Percentiles rank a stretch among this genome's conserved stretches.
These are phyloP conservation scores for Penicillium frequentans DNA, from an alignment of 2,329 filamentous ascomycete species.

Conservation along the genomic window DNA sequence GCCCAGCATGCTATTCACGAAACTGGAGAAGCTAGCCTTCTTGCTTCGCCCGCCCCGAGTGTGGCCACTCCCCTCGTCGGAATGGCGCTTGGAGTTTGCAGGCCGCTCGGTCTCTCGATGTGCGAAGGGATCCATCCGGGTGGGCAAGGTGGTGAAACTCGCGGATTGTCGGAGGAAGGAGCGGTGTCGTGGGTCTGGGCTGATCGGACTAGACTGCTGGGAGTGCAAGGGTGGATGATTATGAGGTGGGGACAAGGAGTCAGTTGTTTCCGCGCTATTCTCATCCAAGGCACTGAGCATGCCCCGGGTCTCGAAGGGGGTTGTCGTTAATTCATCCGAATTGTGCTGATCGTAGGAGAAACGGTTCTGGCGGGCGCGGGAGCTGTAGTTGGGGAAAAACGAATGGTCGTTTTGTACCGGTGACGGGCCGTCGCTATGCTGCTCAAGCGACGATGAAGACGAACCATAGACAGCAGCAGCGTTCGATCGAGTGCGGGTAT, in stretches of 20 bases:
- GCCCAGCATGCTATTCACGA: slow-evolving; percentile 79
- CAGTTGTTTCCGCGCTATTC: slow-evolving; percentile 33
- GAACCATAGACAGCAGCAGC: slow-evolving; percentile 18
- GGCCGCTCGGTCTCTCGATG: slow-evolving; percentile 50
- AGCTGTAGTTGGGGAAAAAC: slow-evolving; percentile 28
- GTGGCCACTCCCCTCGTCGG: slow-evolving; percentile 63
- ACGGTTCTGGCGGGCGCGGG: slow-evolving; percentile 36
- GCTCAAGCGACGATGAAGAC: slow-evolving; percentile 46
- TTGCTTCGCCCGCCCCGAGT: slow-evolving; percentile 64
- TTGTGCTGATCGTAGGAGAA: slow-evolving; percentile 38
- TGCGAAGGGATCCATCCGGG: slow-evolving; percentile 52
- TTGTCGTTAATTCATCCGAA: slow-evolving; percentile 47
- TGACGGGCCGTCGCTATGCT: slow-evolving; percentile 41
- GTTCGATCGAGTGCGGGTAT: slow-evolving; percentile 47
- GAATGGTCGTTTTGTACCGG: slow-evolving; percentile 36
- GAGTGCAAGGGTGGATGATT: slow-evolving; percentile 46
- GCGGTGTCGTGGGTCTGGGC: slow-evolving; percentile 55
- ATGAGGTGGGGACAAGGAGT: slow-evolving; percentile 29
- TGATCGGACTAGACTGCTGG: slow-evolving; percentile 56
- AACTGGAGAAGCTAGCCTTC: slow-evolving; percentile 84
- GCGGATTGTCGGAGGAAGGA: slow-evolving; percentile 65
- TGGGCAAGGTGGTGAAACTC: slow-evolving; percentile 59
- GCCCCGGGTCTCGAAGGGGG: slow-evolving; percentile 45
- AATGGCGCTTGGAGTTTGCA: slow-evolving; percentile 68
- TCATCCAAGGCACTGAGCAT: slow-evolving; percentile 47